phyloP scores from a whole-genome alignment of 106 monocot genomes.

The Hemerocallis citrina region DNA sequence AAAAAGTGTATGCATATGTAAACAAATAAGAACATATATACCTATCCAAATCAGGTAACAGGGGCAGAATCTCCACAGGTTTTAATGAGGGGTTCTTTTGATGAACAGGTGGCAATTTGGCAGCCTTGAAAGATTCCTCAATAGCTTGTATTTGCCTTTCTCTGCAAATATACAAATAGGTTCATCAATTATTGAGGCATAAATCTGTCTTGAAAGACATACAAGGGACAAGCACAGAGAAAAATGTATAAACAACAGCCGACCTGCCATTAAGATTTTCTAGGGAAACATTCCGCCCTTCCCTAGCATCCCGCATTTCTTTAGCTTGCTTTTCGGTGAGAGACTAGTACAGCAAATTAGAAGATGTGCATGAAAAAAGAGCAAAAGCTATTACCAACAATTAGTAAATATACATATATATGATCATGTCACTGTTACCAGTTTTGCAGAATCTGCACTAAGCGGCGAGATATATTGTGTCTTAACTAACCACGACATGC shows the following conservation, averaged over 20 bases:
- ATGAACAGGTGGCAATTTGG: slow-evolving; percentile 76
- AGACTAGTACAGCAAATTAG: slow-evolving; percentile 43
- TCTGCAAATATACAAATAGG: slow-evolving; percentile 26
- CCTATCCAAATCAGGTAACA: slow-evolving; percentile 88
- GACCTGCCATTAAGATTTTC: slow-evolving; percentile 88
- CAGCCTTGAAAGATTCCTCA: slow-evolving; percentile 89
- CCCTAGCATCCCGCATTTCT: slow-evolving; percentile 74
- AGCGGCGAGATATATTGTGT: slow-evolving; percentile 95
- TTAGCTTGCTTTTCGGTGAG: slow-evolving; percentile 95
- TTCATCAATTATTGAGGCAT: background rate
- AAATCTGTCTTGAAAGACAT: background rate
- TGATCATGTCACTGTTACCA: slow-evolving; percentile 37
- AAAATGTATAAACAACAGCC: background rate
- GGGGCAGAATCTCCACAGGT: slow-evolving; percentile 61
- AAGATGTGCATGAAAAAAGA: background rate
- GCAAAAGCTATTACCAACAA: no score
- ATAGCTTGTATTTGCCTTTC: slow-evolving; percentile 93
- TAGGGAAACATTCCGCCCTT: slow-evolving; percentile 62
- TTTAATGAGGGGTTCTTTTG: slow-evolving; percentile 71
- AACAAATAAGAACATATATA: slow-evolving; percentile 13
- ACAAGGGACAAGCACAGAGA: background rate
- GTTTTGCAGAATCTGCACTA: slow-evolving; percentile 72
- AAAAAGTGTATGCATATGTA: no score
- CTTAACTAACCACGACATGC: slow-evolving; percentile 91
- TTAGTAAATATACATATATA: no score